phyloP scores from a whole-genome alignment of 257 asterid species.

The Buddleja alternifolia region DNA sequence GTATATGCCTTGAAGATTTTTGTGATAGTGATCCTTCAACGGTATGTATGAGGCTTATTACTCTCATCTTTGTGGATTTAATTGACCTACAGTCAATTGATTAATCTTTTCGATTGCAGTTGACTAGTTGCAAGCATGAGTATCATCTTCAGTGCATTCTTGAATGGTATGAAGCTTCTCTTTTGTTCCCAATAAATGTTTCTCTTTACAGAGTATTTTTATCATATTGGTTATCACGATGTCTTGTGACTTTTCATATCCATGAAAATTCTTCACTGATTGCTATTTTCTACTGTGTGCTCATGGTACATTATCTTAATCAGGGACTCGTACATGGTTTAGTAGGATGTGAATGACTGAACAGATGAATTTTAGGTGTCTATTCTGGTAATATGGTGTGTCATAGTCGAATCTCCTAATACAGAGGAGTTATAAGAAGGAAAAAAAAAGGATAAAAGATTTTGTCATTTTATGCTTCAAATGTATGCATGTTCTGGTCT shows the following conservation, averaged over 20 bases:
- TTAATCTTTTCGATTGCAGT: slow-evolving; percentile 41
- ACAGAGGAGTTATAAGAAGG: neutral
- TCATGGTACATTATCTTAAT: neutral
- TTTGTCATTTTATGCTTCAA: neutral
- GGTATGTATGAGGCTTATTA: slow-evolving; percentile 37
- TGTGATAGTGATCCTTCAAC: slow-evolving; percentile 81
- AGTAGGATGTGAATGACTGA: neutral
- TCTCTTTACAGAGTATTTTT: neutral
- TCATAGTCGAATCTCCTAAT: neutral
- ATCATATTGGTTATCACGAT: neutral
- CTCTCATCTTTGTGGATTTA: slow-evolving; percentile 8
- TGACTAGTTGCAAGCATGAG: slow-evolving; percentile 90
- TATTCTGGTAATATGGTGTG: neutral
- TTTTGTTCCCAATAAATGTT: neutral
- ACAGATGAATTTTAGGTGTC: neutral
- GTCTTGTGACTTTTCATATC: neutral
- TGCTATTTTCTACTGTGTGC: neutral
- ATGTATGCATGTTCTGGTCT: neutral
- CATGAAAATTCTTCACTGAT: neutral
- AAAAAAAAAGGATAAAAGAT: neutral
- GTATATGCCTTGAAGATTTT: slow-evolving; percentile 91
- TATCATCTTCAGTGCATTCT: slow-evolving; percentile 92
- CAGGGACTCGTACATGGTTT: neutral
- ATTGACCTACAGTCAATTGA: slow-evolving; percentile 18
- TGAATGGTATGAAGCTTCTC: slow-evolving; percentile 59